Evolutionary conservation across 345 rosid species (phyloP).

Genomic region (Cardiospermum halicacabum): DNA sequence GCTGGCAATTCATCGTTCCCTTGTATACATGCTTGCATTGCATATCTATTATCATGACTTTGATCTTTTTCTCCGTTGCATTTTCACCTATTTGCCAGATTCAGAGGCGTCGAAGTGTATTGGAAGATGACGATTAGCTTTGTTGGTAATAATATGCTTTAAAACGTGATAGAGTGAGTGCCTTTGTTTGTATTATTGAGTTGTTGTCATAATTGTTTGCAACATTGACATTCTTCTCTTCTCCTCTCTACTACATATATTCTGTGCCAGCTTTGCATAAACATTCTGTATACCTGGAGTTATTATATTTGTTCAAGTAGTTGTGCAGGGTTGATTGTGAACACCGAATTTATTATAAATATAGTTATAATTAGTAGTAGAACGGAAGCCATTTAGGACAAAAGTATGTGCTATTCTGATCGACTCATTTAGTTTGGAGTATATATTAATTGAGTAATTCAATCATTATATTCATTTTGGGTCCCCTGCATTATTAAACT

Average conservation of each 20-base stretch:
- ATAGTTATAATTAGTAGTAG: too few relatives aligned
- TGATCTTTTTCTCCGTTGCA: neutral
- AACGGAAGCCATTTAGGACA: too few relatives aligned
- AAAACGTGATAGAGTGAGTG: neutral
- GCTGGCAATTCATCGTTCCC: neutral
- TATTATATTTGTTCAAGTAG: too few relatives aligned
- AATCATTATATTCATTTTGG: too few relatives aligned
- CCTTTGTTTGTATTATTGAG: constrained; percentile 2
- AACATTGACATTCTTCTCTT: too few relatives aligned
- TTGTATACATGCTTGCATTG: neutral
- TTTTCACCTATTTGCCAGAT: constrained; percentile 45
- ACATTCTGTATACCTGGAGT: neutral
- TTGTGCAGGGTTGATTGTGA: too few relatives aligned
- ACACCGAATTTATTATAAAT: too few relatives aligned
- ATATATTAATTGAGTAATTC: too few relatives aligned
- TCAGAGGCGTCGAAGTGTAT: constrained; percentile 86
- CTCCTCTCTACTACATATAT: constrained; percentile 4
- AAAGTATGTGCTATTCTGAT: too few relatives aligned
- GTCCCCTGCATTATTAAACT: too few relatives aligned
- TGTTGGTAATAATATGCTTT: neutral
- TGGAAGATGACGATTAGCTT: constrained; percentile 76
- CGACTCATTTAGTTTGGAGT: too few relatives aligned
- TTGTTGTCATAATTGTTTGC: neutral
- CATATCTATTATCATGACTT: neutral
- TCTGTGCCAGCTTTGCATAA: neutral